These are phyloP conservation scores for Metrosideros polymorpha DNA, from an alignment of 441 rosid genomes.

Conservation along the genomic window DNA sequence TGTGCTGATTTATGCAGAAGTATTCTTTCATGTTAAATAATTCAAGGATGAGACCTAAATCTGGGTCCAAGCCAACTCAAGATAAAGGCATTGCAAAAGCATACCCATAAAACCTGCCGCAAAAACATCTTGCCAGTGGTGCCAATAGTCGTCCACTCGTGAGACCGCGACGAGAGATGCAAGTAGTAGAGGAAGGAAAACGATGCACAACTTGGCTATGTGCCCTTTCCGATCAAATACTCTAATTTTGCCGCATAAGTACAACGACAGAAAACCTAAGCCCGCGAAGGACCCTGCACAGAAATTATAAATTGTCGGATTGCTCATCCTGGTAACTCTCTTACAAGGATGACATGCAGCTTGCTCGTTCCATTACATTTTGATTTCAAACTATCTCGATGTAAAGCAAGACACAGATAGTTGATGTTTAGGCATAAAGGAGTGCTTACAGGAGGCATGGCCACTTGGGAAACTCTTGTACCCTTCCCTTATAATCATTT, in stretches of 20 bases:
- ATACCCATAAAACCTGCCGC: constrained; percentile 79
- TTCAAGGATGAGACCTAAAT: neutral
- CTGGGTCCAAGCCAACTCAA: neutral
- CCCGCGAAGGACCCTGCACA: constrained; percentile 81
- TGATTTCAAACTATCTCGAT: neutral
- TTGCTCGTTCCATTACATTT: neutral
- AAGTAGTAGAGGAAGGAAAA: constrained; percentile 55
- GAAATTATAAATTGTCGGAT: neutral
- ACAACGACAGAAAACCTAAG: constrained; percentile 61
- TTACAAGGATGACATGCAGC: neutral
- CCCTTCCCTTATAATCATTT: constrained; percentile 59
- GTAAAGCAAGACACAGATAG: neutral
- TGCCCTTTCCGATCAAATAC: constrained; percentile 79
- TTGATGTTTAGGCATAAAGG: neutral
- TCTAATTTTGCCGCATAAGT: constrained; percentile 71
- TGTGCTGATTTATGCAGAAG: neutral
- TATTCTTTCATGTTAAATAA: neutral
- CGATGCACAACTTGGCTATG: constrained; percentile 67
- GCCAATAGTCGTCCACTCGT: constrained; percentile 96
- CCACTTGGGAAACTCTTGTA: constrained; percentile 96
- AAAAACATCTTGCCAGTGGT: constrained; percentile 96
- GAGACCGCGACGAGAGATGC: constrained; percentile 80
- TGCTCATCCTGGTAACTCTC: neutral
- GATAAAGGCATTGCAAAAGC: neutral
- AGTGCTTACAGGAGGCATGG: constrained; percentile 65